Evolutionary conservation across 2,329 filamentous ascomycete species (phyloP).

Genomic region (Pseudogymnoascus sp.): DNA sequence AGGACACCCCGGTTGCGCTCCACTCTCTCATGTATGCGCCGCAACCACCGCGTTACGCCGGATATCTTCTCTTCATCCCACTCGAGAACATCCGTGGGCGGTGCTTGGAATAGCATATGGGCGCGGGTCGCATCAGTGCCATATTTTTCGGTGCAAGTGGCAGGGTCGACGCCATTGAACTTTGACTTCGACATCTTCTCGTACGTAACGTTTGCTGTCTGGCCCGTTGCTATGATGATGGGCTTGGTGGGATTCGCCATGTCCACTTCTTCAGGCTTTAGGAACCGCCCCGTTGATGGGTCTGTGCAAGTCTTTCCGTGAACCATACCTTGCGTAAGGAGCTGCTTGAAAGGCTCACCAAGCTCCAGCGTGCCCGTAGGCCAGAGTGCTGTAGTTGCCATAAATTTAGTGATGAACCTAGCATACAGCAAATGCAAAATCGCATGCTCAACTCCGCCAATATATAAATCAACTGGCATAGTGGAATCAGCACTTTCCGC

Average conservation of each 20-base stretch:
- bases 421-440: slow-evolving; percentile 85
- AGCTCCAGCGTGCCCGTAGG: slow-evolving; percentile 33
- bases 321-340: slow-evolving; percentile 89
- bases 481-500: slow-evolving; percentile 45
- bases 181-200: slow-evolving; percentile 98
- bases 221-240: slow-evolving; percentile 53
- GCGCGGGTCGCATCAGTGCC: slow-evolving; percentile 79
- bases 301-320: slow-evolving; percentile 78
- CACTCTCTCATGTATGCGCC: slow-evolving; percentile 56
- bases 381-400: slow-evolving; percentile 50
- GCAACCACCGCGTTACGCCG: slow-evolving; percentile 75
- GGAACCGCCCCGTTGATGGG: slow-evolving; percentile 65
- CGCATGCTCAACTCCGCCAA: slow-evolving; percentile 84
- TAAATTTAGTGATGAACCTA: slow-evolving; percentile 83
- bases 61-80: slow-evolving; percentile 81
- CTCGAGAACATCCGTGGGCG: slow-evolving; percentile 73
- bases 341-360: slow-evolving; percentile 71
- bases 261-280: slow-evolving; percentile 69
- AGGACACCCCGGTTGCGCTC: slow-evolving; percentile 20
- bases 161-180: slow-evolving; percentile 82
- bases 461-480: slow-evolving; percentile 78
- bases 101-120: slow-evolving; percentile 83
- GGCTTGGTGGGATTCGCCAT: slow-evolving; percentile 48
- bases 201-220: slow-evolving; percentile 54
- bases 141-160: slow-evolving; percentile 61